Evolutionary conservation across 306 rosid genomes (phyloP), one percentile per base, ranked within the genome.

Genomic region (Dalbergia cultrata): DNA sequence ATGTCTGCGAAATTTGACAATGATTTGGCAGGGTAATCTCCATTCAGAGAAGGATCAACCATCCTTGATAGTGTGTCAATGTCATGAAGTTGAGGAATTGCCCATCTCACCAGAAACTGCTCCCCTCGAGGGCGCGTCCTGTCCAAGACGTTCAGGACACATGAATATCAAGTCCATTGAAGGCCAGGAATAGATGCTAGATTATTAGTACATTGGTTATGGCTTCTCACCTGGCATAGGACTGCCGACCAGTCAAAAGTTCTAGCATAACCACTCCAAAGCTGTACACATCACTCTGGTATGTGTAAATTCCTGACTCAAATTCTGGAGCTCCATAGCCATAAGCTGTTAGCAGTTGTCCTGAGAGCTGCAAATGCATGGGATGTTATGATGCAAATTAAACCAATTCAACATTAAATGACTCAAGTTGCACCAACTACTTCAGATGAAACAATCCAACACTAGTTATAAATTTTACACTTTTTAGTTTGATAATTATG

Each of bases 231-330:
- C 89, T 89, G 90, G 92, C 97, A 64, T 87, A 85, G 72, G 98
- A 92, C 87, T 82, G 78, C 45, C 98, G 95, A 54, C 98, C 97
- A 1, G 98, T 95, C 66, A 95, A 83, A 84, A 95, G 89, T 86
- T 95, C 98, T 80, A 95, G 74, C 98, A 95, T 92, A 74, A 94
- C 98, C 82, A 95, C 98, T 41, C 98, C 98, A 19, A 95, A 95
- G 79, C 98, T 95, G 88, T 90, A 95, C 45, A 91, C 93, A 7
- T 92, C 98, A 69, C 97, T 92, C 77, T 90, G 92, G 61, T 72
- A 73, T 9, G 97, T 95, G 84, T 95, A 95, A 62, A 84, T 87
- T 80, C 98, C 98, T 1, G 93, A 88, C 79, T 95, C 98, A 80
- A 88, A 92, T 76, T 95, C 98, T 35, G 97, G 97, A 56, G 97